Conservation (phyloP, 2,329 filamentous ascomycete species). For the Leptographium lundbergii region DNA sequence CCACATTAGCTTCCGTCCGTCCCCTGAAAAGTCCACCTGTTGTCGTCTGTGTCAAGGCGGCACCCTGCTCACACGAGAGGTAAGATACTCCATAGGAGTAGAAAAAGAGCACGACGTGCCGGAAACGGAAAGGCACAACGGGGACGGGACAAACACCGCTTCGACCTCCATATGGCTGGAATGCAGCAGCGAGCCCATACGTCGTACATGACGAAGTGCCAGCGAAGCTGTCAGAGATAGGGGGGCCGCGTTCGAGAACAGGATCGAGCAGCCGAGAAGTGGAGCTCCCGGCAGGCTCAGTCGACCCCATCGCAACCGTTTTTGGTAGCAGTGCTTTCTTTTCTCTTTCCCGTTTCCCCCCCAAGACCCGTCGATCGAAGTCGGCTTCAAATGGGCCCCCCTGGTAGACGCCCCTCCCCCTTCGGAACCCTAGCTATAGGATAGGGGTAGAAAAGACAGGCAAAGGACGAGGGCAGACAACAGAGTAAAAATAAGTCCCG, state of each 20-base stretch:
- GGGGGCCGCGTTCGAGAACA: background rate
- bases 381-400: conserved; percentile 4
- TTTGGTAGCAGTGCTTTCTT: conserved; percentile 3
- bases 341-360: background rate
- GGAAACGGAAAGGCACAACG: background rate
- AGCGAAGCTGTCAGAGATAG: background rate
- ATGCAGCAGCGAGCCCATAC: background rate
- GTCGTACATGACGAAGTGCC: background rate
- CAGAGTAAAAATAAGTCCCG: background rate
- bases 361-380: conserved; percentile 6
- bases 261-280: conserved; percentile 3
- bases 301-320: conserved; percentile 2
- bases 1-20: background rate
- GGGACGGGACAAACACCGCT: no score
- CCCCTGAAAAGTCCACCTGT: background rate
- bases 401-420: conserved; percentile 4
- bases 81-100: background rate
- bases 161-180: no score
- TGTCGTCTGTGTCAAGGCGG: background rate
- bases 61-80: background rate
- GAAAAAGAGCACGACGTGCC: background rate
- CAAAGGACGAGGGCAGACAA: background rate
- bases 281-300: conserved; percentile 1
- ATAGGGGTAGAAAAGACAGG: background rate
- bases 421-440: conserved; percentile 2